Evolutionary conservation across 2,329 filamentous ascomycete species (phyloP), one percentile per base, ranked within the genome.

Genomic region (Aureobasidium sp.): DNA sequence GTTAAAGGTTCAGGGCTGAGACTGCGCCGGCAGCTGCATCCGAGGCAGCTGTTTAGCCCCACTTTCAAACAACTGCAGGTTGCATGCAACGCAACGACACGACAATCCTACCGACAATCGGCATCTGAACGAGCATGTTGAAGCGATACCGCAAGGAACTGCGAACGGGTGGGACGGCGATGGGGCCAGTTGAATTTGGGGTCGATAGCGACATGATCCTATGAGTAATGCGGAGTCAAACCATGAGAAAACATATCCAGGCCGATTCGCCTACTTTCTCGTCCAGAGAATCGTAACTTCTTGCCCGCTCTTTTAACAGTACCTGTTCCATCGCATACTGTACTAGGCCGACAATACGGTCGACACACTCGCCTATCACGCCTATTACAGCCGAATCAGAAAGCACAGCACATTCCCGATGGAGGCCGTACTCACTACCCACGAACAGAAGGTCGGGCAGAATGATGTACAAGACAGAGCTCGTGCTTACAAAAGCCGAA

Each of bases 401-500:
- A 29, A 29, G 31, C 17, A 9, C 21, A 54, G 35, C 23, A 38
- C 23, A 47, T 47, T 58, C 43, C 31, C 17, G n/a, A 58, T 60
- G 58, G 47, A 53, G 49, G 58, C 35, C 49, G n/a, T 46, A 17
- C 10, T 10, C 17, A 15, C 49, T 21, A 17, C 21, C 11, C 47
- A 55, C 7, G 25, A 51, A 19, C 46, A 60, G 5, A 49, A 29
- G 21, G 25, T 57, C 40, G 51, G 45, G 15, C 51, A 45, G 10
- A 37, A 15, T 38, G 60, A 61, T 40, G 35, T 27, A 1, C 60
- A 58, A 29, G 70, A 71, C 55, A 66, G 70, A 60, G 68, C 70
- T 40, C 62, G 70, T 61, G 69, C 68, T 37, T 72, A 72, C 68
- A 72, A 72, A 65, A 71, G 69, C 54, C 67, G 70, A 21, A 71